Percentiles rank a stretch among this genome's conserved stretches.
Conservation (phyloP, 208 protist species). For the Trypanosoma theileri region DNA sequence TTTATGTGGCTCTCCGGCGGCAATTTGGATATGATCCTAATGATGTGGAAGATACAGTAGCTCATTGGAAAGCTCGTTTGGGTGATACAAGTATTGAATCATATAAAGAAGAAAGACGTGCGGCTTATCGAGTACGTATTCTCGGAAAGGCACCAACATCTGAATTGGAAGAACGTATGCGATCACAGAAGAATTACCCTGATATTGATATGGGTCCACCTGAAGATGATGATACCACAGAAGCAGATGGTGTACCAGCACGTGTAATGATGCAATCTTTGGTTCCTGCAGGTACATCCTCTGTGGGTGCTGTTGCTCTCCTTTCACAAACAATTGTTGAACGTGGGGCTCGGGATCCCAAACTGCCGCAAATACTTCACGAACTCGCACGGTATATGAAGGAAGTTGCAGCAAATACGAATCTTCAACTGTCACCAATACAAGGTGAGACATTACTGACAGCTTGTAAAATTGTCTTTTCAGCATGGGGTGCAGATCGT, state of each 20-base stretch:
- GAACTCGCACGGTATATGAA: constrained; percentile 67
- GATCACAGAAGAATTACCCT: constrained; percentile 73
- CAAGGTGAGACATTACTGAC: constrained; percentile 70
- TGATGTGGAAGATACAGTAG: constrained; percentile 50
- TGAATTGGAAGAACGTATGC: constrained; percentile 61
- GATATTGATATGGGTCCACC: constrained; percentile 70
- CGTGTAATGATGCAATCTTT: constrained; percentile 49
- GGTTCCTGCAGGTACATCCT: constrained; percentile 46
- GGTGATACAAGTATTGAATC: constrained; percentile 37
- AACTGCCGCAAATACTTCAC: constrained; percentile 46
- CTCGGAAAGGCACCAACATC: constrained; percentile 45
- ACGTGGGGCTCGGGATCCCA: constrained; percentile 72
- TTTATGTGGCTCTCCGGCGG: constrained; percentile 46
- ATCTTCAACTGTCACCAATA: constrained; percentile 39
- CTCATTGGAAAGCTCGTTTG: constrained; percentile 73
- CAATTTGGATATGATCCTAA: constrained; percentile 91
- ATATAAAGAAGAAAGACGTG: constrained; percentile 73
- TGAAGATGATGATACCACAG: constrained; percentile 30
- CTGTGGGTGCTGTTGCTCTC: constrained; percentile 58
- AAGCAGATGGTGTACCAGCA: constrained; percentile 26
- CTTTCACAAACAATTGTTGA: constrained; percentile 78
- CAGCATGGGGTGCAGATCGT: constrained; percentile 75
- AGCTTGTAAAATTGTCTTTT: constrained; percentile 75
- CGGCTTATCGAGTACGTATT: constrained; percentile 82
- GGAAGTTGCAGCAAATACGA: constrained; percentile 29